Conservation (phyloP, 495 filamentous ascomycete genomes). For the Penicillium alfredii region DNA sequence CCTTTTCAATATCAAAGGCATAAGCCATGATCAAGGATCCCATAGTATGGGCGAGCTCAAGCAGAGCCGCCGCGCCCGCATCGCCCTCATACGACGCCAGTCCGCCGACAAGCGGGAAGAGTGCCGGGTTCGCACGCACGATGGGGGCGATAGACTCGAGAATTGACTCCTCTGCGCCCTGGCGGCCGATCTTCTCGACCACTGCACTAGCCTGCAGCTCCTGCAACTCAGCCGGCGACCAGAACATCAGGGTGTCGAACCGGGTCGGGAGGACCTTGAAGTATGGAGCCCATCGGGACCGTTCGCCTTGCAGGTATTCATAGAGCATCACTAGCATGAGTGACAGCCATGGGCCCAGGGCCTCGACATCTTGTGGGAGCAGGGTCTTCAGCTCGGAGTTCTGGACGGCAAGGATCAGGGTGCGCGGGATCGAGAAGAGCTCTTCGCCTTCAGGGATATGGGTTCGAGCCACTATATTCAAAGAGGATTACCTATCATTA, state of each 20-base stretch:
- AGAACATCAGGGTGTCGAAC: slow-evolving; percentile 91
- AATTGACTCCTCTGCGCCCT: slow-evolving; percentile 65
- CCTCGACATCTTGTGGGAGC: slow-evolving; percentile 39
- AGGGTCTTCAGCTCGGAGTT: slow-evolving; percentile 44
- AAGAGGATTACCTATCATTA: too few relatives aligned
- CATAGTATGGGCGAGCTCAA: slow-evolving; percentile 66
- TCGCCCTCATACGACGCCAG: slow-evolving; percentile 46
- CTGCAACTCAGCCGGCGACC: slow-evolving; percentile 63
- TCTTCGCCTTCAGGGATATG: slow-evolving; percentile 58
- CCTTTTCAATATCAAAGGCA: slow-evolving; percentile 75
- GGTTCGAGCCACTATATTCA: slow-evolving; percentile 45
- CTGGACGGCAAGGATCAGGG: slow-evolving; percentile 47
- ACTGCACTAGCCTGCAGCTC: slow-evolving; percentile 76
- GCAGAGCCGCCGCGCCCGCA: slow-evolving; percentile 44
- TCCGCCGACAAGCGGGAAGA: slow-evolving; percentile 43
- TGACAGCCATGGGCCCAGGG: slow-evolving; percentile 49
- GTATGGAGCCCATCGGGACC: slow-evolving; percentile 73
- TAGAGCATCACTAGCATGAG: slow-evolving; percentile 78
- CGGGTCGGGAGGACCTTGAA: slow-evolving; percentile 68
- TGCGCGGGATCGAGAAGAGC: slow-evolving; percentile 58
- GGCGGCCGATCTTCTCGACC: slow-evolving; percentile 69
- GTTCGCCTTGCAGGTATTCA: slow-evolving; percentile 56
- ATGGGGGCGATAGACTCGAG: slow-evolving; percentile 56
- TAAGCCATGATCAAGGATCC: slow-evolving; percentile 91
- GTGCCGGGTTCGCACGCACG: slow-evolving; percentile 34